phyloP scores from a whole-genome alignment of 768 basidiomycete genomes.

The Cubamyces sp. region DNA sequence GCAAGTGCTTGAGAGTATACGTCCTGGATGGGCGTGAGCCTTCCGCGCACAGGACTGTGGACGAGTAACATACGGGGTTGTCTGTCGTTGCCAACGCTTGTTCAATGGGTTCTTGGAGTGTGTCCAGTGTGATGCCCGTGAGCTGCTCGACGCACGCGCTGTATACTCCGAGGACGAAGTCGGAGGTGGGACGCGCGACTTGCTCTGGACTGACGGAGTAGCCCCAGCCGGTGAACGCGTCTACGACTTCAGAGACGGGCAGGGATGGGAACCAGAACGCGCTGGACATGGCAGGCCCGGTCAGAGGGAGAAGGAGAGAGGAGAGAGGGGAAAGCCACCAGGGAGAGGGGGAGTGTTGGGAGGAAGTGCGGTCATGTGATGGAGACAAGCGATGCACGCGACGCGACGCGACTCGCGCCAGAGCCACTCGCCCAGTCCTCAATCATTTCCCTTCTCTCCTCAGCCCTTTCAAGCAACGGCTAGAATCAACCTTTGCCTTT shows the following conservation, averaged over 20 bases:
- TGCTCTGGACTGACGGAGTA: conserved; percentile 69
- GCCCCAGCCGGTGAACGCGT: conserved; percentile 69
- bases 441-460: not conserved
- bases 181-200: conserved; percentile 64
- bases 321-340: not conserved
- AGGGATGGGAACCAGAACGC: conserved; percentile 70
- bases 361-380: conserved; percentile 21
- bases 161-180: conserved; percentile 75
- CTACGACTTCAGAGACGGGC: conserved; percentile 64
- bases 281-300: conserved; percentile 22
- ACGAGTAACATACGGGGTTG: conserved; percentile 48
- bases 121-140: conserved; percentile 61
- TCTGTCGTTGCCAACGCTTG: conserved; percentile 54
- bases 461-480: not conserved
- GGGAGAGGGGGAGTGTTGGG: conserved; percentile 4
- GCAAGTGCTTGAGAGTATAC: conserved; percentile 61
- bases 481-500: conserved; percentile 5
- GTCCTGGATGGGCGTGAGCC: conserved; percentile 50
- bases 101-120: conserved; percentile 62
- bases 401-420: conserved; percentile 2
- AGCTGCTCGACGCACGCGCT: conserved; percentile 73
- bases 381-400: conserved; percentile 16
- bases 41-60: not conserved
- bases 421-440: not conserved
- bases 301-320: not conserved